Base-by-base conservation (phyloP, 2,329 filamentous ascomycete species). In the Cladophialophora immunda region DNA sequence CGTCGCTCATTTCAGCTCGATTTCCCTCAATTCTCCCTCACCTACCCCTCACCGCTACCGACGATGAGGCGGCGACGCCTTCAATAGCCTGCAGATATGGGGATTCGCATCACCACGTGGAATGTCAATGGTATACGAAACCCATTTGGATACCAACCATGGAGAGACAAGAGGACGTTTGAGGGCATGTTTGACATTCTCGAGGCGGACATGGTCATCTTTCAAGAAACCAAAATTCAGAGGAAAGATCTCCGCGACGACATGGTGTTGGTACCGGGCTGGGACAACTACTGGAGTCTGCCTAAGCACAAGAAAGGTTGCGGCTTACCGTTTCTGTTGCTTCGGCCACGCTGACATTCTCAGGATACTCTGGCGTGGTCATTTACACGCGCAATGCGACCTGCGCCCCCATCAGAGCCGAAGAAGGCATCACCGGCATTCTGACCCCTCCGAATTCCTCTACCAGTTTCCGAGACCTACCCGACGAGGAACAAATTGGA, bases 151-250 rank as follows among this genome's bases (percentile, higher is more conserved):
- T 94, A 94, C 75, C 88, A 93, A 75, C 92, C 92, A 87, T 94
- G 92, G 92, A 84, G 89, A 70, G 86, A 89, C 67, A 87, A 87
- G 59, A 86, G 87, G 71, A 89, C 87, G 2, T 93, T 91, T 73
- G 84, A 90, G 79, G 91, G 90, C 76, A 98, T 98, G 95, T 98
- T 99, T 79, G 92, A 97, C 72, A 92, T 91, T 52, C 86, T 99
- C 6, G 92, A 95, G 77, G 89, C 94, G 61, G 95, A 99, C 77
- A 95, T 99, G 70, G 89, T 98, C 19, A 86, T 97, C 66, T 93
- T 98, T 83, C 95, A 99, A 78, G 95, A 98, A 79, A 90, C 93
- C 52, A 99, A 98, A 80, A 97, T 98, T 47, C 95, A 98, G 76
- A 87, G 91, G 65, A 97, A 97, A 76, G 94, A 97, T 73, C 83